A percentile compares a stretch with the other conserved stretches of the same genome.
These are phyloP conservation scores for Solanum virginianum DNA, from an alignment of 257 asterid species.

Conservation along the genomic window DNA sequence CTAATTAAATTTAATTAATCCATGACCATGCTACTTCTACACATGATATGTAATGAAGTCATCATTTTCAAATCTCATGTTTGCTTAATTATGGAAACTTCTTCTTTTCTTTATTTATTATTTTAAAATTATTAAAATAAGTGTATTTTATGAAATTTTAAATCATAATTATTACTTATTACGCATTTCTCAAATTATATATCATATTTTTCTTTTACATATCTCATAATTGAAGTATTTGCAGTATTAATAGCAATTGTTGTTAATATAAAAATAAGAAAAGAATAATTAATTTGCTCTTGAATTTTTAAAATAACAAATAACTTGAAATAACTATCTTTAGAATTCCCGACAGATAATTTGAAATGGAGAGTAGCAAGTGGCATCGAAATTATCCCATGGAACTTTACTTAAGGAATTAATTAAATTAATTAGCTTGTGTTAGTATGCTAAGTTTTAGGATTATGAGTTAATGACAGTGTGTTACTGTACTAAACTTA, in stretches of 20 bases:
- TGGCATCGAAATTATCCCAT: constrained; percentile 13
- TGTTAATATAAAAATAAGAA: background rate
- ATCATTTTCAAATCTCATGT: background rate
- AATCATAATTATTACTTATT: background rate
- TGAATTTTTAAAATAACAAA: background rate
- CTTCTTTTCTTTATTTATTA: background rate
- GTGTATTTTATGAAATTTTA: background rate
- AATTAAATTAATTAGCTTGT: background rate
- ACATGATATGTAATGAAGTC: background rate
- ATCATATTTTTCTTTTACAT: background rate
- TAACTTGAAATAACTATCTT: background rate
- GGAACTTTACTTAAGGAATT: constrained; percentile 12
- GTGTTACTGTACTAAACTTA: constrained; percentile 10
- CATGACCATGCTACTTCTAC: background rate
- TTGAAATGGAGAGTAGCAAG: background rate
- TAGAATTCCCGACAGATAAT: background rate
- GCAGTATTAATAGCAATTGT: no score
- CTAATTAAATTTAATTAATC: background rate
- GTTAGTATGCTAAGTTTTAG: background rate
- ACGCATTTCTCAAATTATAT: background rate
- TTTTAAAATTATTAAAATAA: background rate
- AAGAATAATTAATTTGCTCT: background rate
- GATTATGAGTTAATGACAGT: constrained; percentile 19
- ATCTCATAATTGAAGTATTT: no score
- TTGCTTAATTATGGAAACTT: background rate